Evolutionary conservation across 2,329 filamentous ascomycete species (phyloP), one percentile per base, ranked within the genome.

Genomic region (Talaromyces sp.): DNA sequence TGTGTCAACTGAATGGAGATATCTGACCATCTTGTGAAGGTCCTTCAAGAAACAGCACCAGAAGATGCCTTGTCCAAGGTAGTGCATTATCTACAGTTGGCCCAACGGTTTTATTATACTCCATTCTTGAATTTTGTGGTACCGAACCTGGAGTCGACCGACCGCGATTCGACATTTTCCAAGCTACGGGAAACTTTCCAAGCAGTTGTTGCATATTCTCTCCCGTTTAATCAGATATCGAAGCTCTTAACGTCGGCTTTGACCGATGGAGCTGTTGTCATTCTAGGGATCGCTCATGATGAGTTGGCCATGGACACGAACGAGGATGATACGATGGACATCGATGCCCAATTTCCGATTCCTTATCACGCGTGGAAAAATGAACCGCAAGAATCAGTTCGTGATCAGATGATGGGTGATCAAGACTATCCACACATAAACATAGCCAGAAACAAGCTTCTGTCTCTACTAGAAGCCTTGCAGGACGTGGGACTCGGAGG

Each of bases 401-500:
- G 70, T 22, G 61, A 68, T 30, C 69, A 66, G 7, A 69, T 53
- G 49, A 75, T 78, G 71, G 65, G 65, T 1, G 73, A 73, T 33
- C 65, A 65, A 3, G 73, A 75, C 27, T 65, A 70, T 58, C 51
- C 58, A 5, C 64, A 65, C 1, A 70, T 75, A 11, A 68, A 60
- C 8, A 65, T 68, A n/a, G 67, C 74, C 22, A 73, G 73, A 9
- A 68, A 73, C 49, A 67, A 64, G n/a, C 66, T 79, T 17, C 61
- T 78, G 25, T 65, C 69, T 25, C 69, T 84, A 13, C 68, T 84
- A 17, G 73, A 75, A 49, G 74, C 73, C 7, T 69, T 86, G 25
- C 77, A 83, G 61, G 73, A 78, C 19, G 80, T 85, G 17, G 85
- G 84, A 0, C 73, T 88, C 27, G 84, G 84, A 11, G 81, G 80